Base-by-base conservation (phyloP, 129 eudicot species). In the Helichrysum umbraculigerum region DNA sequence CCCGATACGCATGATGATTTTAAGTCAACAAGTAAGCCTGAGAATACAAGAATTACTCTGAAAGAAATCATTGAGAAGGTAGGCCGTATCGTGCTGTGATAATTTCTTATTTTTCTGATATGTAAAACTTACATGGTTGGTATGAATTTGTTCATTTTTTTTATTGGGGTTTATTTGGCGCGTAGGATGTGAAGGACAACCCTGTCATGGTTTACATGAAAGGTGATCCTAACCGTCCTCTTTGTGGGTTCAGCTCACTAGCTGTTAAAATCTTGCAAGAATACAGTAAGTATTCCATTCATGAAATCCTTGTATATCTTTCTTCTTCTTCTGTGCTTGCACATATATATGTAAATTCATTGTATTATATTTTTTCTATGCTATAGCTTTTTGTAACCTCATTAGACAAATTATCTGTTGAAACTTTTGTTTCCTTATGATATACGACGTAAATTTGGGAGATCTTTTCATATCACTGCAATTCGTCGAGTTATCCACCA, bases 201-300 rank as follows among this genome's bases (percentile, higher is more conserved):
- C 88, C 85, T 17, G 97, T 94, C 71, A 94, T 94, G 98, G 77
- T 94, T 77, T 94, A 94, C 80, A 94, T 94, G 97, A 94, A 94
- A 84, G 98, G 98, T 81, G 89, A 85, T 76, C 98, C 98, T n/a
- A 96, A 89, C 10, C 81, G 74, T 75, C 98, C 98, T 29, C 91
- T 89, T 5, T 94, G 98, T 78, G 98, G 98, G 67, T 94, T 94
- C 83, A 94, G 98, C 87, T 87, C 98, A 30, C 78, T 94, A 56
- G 98, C 98, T 35, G 93, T 94, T 72, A 87, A 91, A 83, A 93
- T 91, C 21, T 78, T 94, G 75, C 81, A 80, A 29, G 93, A 85
- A 81, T 94, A 94, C 63, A 67, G 98, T 94, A 86, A 86, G 96
- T 82, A 21, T 57, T 78, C 60, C 34, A 37, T 61, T 50, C 33